Evolutionary conservation across 768 basidiomycete species (phyloP).

Genomic region (Lentinula sp.): DNA sequence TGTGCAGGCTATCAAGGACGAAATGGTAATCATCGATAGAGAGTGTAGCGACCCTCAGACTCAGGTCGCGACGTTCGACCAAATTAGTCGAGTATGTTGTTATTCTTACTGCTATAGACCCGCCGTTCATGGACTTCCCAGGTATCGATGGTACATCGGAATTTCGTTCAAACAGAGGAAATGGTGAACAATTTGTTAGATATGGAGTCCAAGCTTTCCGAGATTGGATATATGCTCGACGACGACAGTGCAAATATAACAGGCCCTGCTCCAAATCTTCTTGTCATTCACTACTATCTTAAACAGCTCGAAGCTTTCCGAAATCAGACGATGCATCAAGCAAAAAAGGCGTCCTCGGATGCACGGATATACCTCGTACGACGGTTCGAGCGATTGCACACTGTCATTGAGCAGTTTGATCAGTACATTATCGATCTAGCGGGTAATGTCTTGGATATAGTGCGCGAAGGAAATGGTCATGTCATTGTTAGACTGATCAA

Average conservation of each 20-base stretch:
- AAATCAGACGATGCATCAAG: conserved; percentile 92
- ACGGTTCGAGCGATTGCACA: conserved; percentile 83
- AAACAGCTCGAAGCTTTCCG: conserved; percentile 91
- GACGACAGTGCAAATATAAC: conserved; percentile 71
- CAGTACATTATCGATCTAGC: conserved; percentile 76
- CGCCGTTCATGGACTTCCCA: conserved; percentile 19
- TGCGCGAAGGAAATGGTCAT: conserved; percentile 70
- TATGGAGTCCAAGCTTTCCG: conserved; percentile 81
- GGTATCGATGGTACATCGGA: conserved; percentile 95
- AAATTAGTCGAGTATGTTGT: conserved; percentile 81
- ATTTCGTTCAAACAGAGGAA: conserved; percentile 91
- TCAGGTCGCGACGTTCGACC: conserved; percentile 83
- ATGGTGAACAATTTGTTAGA: conserved; percentile 93
- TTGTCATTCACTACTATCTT: conserved; percentile 86
- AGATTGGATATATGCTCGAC: conserved; percentile 72
- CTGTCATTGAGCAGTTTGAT: conserved; percentile 78
- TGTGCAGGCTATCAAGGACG: conserved; percentile 79
- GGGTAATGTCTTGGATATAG: conserved; percentile 70
- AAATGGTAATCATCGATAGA: conserved; percentile 76
- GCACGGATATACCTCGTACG: conserved; percentile 64
- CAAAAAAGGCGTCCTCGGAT: conserved; percentile 70
- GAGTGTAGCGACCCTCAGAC: conserved; percentile 72
- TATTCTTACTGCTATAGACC: background rate
- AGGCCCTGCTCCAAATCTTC: conserved; percentile 83
- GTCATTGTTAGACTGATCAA: conserved; percentile 93